Evolutionary conservation across 495 filamentous ascomycete genomes (phyloP), one percentile per base, ranked within the genome.

Genomic region (Xylaria sp.): DNA sequence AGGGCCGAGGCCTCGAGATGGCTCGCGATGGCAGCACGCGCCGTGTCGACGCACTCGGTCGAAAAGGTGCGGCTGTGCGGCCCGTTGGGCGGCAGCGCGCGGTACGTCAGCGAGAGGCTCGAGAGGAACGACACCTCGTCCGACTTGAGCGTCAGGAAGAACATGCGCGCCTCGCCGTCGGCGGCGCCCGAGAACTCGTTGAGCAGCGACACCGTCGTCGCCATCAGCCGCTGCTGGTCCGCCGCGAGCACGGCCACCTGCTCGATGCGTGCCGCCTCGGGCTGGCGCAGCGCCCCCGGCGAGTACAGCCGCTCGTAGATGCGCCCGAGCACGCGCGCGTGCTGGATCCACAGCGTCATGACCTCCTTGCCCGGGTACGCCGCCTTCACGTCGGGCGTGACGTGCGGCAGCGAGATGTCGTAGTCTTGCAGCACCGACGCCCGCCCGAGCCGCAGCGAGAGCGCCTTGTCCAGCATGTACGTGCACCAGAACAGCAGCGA

Each of bases 391-490:
- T 67, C 68, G 1, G 77, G 77, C n/a, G 81, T 81, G 12, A 83
- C 73, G 17, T 76, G 73, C 3, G 86, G 81, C 7, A 90, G 74
- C 0, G 86, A 86, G 72, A 92, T 89, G 69, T 93, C 91, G 76
- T 85, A 90, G 75, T 91, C 89, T 35, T 89, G 88, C 37, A 92
- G 84, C 5, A 83, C 79, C 0, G 88, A 86, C 0, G 89, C 86
- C 6, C 89, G 87, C 1, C 91, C 90, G 15, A 91, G 79, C 7
- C 90, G 86, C n/a, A 93, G 79, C 0, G 90, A 87, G 29, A 93
- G 78, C 15, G 83, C 83, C 70, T 87, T 90, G 70, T 91, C 85
- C 9, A 90, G 76, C 35, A 86, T 84, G 72, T 92, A 92, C 4
- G 85, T 78, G 21, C 87, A 84, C 90, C 90, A 93, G 74, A 93